Conservation (phyloP, 495 filamentous ascomycete species). For the Hapsidospora chrysogenum region DNA sequence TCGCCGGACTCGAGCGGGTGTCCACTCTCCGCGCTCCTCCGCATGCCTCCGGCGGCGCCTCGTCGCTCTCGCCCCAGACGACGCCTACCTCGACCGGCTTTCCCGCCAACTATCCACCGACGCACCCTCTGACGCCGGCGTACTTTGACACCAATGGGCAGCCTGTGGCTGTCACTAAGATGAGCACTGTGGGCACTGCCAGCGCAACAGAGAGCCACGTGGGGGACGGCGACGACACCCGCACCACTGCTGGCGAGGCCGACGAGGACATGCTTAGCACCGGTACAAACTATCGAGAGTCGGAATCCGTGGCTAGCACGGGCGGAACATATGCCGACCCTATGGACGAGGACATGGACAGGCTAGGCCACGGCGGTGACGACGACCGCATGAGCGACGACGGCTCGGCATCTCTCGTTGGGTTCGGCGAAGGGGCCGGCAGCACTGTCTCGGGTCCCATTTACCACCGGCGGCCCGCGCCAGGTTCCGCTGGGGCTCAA, state of each 20-base stretch:
- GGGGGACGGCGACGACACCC: constrained; percentile 44
- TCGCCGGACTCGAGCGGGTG: constrained; percentile 71
- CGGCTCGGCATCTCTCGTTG: constrained; percentile 51
- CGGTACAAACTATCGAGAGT: constrained; percentile 26
- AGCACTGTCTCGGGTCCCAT: constrained; percentile 63
- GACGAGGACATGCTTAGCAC: constrained; percentile 26
- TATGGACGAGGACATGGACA: constrained; percentile 23
- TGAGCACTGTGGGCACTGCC: constrained; percentile 74
- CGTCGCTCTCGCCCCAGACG: constrained; percentile 12
- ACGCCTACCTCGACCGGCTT: constrained; percentile 15
- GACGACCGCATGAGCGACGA: constrained; percentile 71
- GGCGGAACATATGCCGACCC: constrained; percentile 13
- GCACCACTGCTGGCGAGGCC: constrained; percentile 41
- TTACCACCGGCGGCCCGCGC: constrained; percentile 30
- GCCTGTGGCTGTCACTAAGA: constrained; percentile 40
- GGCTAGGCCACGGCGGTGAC: constrained; percentile 33
- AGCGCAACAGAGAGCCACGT: constrained; percentile 52
- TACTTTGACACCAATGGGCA: constrained; percentile 60
- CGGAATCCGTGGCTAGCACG: constrained; percentile 15
- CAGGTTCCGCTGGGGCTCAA: constrained; percentile 11
- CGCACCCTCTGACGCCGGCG: constrained; percentile 21
- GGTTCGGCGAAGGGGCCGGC: constrained; percentile 74
- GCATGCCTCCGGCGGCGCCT: constrained; percentile 6
- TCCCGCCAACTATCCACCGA: constrained; percentile 12
- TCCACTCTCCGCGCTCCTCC: constrained; percentile 42